Percentiles rank a stretch among this genome's conserved stretches.
Conservation (phyloP, 106 monocot species). For the Phalaenopsis equestris region DNA sequence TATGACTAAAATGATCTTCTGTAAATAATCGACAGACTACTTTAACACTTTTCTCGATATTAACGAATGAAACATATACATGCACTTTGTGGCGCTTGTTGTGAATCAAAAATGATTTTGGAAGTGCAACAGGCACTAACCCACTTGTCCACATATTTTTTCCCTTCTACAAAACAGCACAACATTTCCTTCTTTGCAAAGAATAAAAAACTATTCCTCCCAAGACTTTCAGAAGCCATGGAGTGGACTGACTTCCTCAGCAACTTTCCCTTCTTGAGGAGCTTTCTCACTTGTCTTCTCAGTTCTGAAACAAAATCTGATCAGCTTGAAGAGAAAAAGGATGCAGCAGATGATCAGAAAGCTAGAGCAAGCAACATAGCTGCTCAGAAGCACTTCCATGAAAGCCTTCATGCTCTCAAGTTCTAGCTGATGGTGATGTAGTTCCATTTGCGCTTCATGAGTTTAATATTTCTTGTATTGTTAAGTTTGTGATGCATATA, state of each 20-base stretch:
- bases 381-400: slow-evolving; percentile 8
- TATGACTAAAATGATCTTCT: too few relatives aligned
- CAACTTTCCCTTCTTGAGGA: not conserved
- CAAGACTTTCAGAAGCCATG: not conserved
- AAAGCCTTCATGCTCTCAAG: not conserved
- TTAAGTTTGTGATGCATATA: too few relatives aligned
- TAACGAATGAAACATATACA: too few relatives aligned
- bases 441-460: not conserved
- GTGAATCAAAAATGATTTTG: too few relatives aligned
- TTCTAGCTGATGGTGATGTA: not conserved
- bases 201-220: not conserved
- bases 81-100: too few relatives aligned
- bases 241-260: not conserved
- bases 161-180: too few relatives aligned
- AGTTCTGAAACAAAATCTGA: not conserved
- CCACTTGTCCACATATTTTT: too few relatives aligned
- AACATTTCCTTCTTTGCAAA: not conserved
- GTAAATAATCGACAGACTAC: too few relatives aligned
- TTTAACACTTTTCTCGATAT: too few relatives aligned
- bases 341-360: not conserved
- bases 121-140: too few relatives aligned
- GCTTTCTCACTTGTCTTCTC: not conserved
- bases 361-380: not conserved
- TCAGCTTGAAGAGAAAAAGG: not conserved
- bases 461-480: too few relatives aligned